Evolutionary conservation across 2,329 filamentous ascomycete genomes (phyloP), one percentile per base, ranked within the genome.

Genomic region (Nemania serpens): DNA sequence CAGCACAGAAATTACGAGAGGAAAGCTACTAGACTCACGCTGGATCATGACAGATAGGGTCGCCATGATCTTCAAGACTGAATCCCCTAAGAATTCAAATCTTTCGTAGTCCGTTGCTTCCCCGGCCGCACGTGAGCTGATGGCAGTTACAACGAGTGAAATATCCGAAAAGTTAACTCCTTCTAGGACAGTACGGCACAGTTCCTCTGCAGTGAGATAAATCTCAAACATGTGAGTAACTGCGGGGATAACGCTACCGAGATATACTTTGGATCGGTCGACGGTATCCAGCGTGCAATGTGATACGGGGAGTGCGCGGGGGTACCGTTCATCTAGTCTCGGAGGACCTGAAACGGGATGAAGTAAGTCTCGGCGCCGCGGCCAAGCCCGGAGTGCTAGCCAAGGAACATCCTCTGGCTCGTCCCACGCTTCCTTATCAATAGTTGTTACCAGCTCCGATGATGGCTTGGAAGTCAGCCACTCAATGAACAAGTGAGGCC

Each of bases 81-180:
- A 87, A 69, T 98, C 94, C 0, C 95, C 95, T 0, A 97, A 77
- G 67, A 96, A 96, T 72, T 98, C 95, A 0, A 96, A 78, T 2
- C 90, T 82, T 69, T 98, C 90, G 71, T 97, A 97, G 65, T 97
- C 84, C 0, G 81, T 82, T 1, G 77, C 73, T 49, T 88, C 86
- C 2, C 75, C 71, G 0, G 91, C 86, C 1, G 80, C 80, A 0
- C 88, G 84, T 0, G 91, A 80, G 52, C 84, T 90, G 51, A 96
- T 88, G 1, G 93, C 92, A 10, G 85, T 87, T 1, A 87, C 72
- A 0, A 96, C 71, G 36, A 89, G 76, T 0, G 77, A 74, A 2
- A 85, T 65, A 64, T 89, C 75, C 0, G 74, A 73, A 37, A 94
- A 82, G 0, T 73, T 70, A 1, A 92, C 74, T 1, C 77, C 72